A percentile compares a stretch with the other conserved stretches of the same genome.
Evolutionary conservation across 257 asterid species (phyloP).

Genomic region (Solanum neorickii): DNA sequence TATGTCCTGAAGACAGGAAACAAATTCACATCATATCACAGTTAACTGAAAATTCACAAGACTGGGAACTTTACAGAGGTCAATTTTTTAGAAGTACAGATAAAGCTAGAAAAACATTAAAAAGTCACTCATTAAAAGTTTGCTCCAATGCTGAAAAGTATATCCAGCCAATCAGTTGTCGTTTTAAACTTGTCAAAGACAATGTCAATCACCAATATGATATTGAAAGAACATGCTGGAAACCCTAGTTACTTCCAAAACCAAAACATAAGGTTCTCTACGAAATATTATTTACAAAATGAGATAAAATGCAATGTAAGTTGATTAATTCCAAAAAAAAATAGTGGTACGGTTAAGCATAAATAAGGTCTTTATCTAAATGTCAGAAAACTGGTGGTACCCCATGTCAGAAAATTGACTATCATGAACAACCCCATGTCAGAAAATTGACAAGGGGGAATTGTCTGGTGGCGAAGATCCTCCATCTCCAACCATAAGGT

Average conservation of each 20-base stretch:
- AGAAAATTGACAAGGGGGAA: background rate
- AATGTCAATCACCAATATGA: background rate
- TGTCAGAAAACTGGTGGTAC: background rate
- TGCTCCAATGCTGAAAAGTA: background rate
- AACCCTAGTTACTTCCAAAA: background rate
- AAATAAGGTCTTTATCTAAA: background rate
- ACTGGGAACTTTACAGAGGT: background rate
- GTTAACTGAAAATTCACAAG: background rate
- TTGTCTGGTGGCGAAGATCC: background rate
- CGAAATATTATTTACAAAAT: background rate
- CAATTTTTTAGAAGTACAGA: background rate
- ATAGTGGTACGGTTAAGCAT: background rate
- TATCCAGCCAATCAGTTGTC: background rate
- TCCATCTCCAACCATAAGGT: background rate
- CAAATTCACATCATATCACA: background rate
- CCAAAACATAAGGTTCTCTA: background rate
- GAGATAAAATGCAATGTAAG: background rate
- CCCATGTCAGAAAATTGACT: background rate
- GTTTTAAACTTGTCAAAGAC: background rate
- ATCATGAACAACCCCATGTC: background rate
- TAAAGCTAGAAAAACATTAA: background rate
- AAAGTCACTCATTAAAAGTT: background rate
- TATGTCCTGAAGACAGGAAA: conserved; percentile 47
- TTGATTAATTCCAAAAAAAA: background rate
- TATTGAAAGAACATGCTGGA: background rate